phyloP scores from a whole-genome alignment of 2,329 filamentous ascomycete species.

The Ophiostoma angusticollis region DNA sequence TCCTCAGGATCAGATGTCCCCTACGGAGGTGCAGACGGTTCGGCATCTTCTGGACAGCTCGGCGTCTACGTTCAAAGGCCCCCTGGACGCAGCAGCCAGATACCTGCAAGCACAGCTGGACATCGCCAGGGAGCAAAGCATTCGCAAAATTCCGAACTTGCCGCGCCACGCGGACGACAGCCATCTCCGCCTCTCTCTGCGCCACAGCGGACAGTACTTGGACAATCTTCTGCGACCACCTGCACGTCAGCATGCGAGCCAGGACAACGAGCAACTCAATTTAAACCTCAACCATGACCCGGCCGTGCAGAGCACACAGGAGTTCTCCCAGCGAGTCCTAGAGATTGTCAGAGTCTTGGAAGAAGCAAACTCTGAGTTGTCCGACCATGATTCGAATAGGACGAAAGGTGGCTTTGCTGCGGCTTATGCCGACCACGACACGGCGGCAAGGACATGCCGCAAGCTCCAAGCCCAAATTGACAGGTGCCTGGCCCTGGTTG shows the following conservation, averaged over 20 bases:
- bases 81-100: conserved; percentile 14
- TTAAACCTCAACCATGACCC: neutral
- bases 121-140: conserved; percentile 24
- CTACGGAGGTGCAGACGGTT: conserved; percentile 18
- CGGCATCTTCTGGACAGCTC: neutral
- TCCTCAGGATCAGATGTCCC: fast-evolving
- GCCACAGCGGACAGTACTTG: conserved; percentile 27
- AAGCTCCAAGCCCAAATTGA: neutral
- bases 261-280: neutral
- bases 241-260: no score
- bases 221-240: conserved; percentile 11
- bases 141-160: conserved; percentile 29
- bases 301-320: neutral
- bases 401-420: no score
- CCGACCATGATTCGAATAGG: no score
- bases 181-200: conserved; percentile 25
- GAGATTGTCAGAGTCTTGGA: no score
- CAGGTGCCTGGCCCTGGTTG: conserved; percentile 12
- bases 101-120: conserved; percentile 27
- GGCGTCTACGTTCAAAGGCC: neutral
- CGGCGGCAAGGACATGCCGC: conserved; percentile 25
- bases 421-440: no score
- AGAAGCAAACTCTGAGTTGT: no score
- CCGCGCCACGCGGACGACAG: conserved; percentile 22
- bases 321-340: conserved; percentile 7